Conservation (phyloP, 192 early-diverging fungal species). For the Backusella luteola region DNA sequence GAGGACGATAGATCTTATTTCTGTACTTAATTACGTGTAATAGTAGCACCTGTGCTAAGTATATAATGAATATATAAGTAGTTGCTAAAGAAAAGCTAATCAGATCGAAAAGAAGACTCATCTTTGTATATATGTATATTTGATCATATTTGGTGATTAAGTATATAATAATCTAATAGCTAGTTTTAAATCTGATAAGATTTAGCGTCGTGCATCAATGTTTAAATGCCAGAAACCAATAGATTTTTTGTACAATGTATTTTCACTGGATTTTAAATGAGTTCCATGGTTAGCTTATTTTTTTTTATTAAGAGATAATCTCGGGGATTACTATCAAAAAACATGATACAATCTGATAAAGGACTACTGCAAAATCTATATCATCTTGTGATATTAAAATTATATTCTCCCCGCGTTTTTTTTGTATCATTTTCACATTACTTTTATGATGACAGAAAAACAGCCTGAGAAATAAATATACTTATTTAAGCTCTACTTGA, state of each 20-base stretch:
- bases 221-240: not conserved
- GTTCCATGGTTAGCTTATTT: not conserved
- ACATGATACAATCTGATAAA: not conserved
- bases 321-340: not conserved
- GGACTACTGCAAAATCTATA: not conserved
- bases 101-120: not conserved
- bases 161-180: not conserved
- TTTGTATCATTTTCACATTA: not conserved
- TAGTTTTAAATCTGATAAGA: slow-evolving; percentile 1
- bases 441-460: not conserved
- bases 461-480: no score
- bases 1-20: not conserved
- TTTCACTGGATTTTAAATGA: not conserved
- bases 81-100: not conserved
- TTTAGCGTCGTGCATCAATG: not conserved
- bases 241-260: not conserved
- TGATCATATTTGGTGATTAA: not conserved
- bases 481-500: not conserved
- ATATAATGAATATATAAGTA: not conserved
- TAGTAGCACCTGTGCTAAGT: not conserved
- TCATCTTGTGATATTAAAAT: not conserved
- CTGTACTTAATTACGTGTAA: not conserved
- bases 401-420: not conserved
- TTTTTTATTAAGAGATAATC: not conserved
- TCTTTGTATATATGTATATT: not conserved